Evolutionary conservation across 306 rosid genomes (phyloP), one percentile per base, ranked within the genome.

Genomic region (Fragaria nilgerrensis): DNA sequence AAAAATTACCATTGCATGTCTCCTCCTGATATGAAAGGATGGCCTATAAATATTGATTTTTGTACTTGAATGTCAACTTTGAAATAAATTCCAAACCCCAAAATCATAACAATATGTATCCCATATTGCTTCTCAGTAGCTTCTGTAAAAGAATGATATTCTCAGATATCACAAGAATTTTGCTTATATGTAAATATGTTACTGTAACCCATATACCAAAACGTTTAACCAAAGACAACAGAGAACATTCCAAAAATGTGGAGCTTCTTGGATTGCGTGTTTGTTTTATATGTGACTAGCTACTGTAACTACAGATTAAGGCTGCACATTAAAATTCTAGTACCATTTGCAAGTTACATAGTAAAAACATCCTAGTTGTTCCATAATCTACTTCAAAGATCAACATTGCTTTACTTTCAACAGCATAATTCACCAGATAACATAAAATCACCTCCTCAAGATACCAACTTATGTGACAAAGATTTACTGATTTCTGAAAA

Each of bases 401-500:
- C 34, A 1, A 62, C n/a, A 62, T 62, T 62, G 7, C 7, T 29
- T 15, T 62, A 25, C 68, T 62, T 27, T 5, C 67, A 61, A 61
- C 67, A 61, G 9, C 36, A 27, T 14, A 14, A 62, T 15, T 62
- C n/a, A 62, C 36, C 41, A 29, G 41, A 62, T 13, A 61, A 61
- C 67, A 17, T n/a, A 2, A 58, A 9, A 22, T 4, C 15, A 9
- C 32, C 29, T 22, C 32, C 32, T 22, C 16, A 58, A 27, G 39
- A 61, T 32, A 19, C 44, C 22, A 14, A 64, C 69, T 34, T 19
- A 34, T 5, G 68, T 62, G 36, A 59, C 36, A 29, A 56, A 4
- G 39, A 74, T 77, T 84, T 79, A 92, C 19, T 59, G 70, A 44
- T 83, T 84, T 82, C 81, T 88, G 89, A 91, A 92, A 8, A 87